These are phyloP conservation scores for Mortierella sp. DNA, from an alignment of 371 early-diverging fungal species.

Conservation along the genomic window DNA sequence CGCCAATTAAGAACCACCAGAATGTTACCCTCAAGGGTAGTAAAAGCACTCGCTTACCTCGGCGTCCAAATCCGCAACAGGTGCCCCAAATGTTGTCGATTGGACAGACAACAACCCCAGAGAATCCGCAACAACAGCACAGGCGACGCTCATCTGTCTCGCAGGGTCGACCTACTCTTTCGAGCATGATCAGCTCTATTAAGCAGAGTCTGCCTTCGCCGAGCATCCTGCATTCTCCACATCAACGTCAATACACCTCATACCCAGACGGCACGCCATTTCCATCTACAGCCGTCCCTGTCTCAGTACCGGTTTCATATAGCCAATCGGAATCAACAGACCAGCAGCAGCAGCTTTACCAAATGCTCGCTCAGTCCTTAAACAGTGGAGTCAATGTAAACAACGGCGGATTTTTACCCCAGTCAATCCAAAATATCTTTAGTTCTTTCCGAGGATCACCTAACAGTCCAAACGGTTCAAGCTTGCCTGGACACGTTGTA, in stretches of 20 bases:
- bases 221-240: conserved; percentile 18
- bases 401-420: conserved; percentile 13
- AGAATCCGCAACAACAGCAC: conserved; percentile 6
- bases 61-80: background rate
- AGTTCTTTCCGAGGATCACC: conserved; percentile 12
- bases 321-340: conserved; percentile 21
- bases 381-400: background rate
- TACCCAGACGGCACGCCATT: conserved; percentile 31
- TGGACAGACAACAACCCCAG: background rate
- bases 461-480: background rate
- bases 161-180: conserved; percentile 8
- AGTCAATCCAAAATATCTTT: conserved; percentile 19
- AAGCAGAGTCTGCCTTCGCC: conserved; percentile 34
- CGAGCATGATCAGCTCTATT: conserved; percentile 30
- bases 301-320: conserved; percentile 8
- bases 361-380: background rate
- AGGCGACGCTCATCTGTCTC: conserved; percentile 21
- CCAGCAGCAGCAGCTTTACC: background rate
- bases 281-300: background rate
- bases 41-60: background rate
- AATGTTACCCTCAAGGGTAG: background rate
- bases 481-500: background rate
- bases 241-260: conserved; percentile 9
- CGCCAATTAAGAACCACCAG: conserved; percentile 5
- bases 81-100: background rate